Percentiles rank a stretch among this genome's conserved stretches.
Evolutionary conservation across 129 eudicot genomes (phyloP).

Genomic region (Arctium lappa): DNA sequence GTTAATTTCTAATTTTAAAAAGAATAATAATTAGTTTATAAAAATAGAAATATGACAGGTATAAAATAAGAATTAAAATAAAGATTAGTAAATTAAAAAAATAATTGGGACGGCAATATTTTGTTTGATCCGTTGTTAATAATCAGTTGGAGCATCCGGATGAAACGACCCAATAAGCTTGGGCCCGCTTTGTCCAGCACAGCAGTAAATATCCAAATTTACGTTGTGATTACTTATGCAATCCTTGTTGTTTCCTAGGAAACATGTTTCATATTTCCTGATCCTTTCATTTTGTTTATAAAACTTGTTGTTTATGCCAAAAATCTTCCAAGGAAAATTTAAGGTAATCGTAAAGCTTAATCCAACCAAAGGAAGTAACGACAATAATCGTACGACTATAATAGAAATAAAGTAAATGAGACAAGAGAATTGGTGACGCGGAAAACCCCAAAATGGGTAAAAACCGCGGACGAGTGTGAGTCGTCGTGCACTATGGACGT

Average conservation of each 20-base stretch:
- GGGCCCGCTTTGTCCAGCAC: constrained; percentile 40
- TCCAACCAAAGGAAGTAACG: no score
- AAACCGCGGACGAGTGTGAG: no score
- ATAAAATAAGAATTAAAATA: not conserved
- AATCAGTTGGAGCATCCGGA: constrained; percentile 1
- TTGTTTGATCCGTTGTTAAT: constrained; percentile 26
- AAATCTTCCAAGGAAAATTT: no score
- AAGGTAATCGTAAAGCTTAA: no score
- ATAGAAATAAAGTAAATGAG: no score
- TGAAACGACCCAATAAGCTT: constrained; percentile 22
- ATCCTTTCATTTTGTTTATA: not conserved
- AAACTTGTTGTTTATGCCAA: no score
- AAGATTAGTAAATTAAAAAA: not conserved
- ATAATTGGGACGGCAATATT: constrained; percentile 26
- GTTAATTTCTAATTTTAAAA: no score
- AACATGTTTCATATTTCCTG: constrained; percentile 20
- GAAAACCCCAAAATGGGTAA: no score
- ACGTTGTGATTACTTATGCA: constrained; percentile 26
- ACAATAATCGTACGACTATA: no score
- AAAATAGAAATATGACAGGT: not conserved
- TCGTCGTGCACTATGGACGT: no score
- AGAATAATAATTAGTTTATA: not conserved
- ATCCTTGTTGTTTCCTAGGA: constrained; percentile 36
- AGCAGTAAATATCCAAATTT: constrained; percentile 24
- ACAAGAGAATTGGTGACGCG: no score